Conservation (phyloP, 495 filamentous ascomycete genomes). For the Aspergillus asperescens region DNA sequence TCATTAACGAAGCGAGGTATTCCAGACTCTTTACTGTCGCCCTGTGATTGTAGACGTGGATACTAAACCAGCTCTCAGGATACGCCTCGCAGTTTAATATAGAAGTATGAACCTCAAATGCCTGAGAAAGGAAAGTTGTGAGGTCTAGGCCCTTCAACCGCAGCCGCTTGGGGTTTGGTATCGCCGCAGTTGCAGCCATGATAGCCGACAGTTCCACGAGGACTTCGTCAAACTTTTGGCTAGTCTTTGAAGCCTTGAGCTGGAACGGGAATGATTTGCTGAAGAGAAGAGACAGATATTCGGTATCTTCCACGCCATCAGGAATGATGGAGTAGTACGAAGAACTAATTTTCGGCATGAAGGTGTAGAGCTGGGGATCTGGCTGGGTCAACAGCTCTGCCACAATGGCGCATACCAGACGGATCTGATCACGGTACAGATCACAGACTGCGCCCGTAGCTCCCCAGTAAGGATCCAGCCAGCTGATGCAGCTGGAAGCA, state of each 20-base stretch:
- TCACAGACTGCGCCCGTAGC: constrained; percentile 63
- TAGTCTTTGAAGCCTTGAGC: constrained; percentile 55
- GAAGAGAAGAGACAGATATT: constrained; percentile 77
- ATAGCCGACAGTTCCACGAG: constrained; percentile 85
- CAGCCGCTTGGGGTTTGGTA: constrained; percentile 45
- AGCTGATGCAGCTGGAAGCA: constrained; percentile 76
- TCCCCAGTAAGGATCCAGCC: constrained; percentile 95
- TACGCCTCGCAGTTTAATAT: constrained; percentile 88
- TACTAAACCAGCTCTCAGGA: constrained; percentile 81
- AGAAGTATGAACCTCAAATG: constrained; percentile 73
- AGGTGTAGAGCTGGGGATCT: constrained; percentile 74
- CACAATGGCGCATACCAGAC: constrained; percentile 84
- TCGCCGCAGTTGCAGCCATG: constrained; percentile 71
- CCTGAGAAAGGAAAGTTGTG: constrained; percentile 64
- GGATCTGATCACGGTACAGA: constrained; percentile 89
- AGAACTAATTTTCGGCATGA: constrained; percentile 84
- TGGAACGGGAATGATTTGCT: constrained; percentile 89
- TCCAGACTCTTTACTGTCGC: constrained; percentile 86
- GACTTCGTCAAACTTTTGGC: constrained; percentile 74
- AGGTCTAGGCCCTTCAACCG: constrained; percentile 72
- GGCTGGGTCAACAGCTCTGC: constrained; percentile 74
- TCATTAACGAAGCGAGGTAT: constrained; percentile 68
- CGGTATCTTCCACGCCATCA: constrained; percentile 57
- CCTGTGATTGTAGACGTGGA: constrained; percentile 92
- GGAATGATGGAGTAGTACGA: constrained; percentile 76